Conservation (phyloP, 2,329 filamentous ascomycete species). For the Colletotrichum viniferum region DNA sequence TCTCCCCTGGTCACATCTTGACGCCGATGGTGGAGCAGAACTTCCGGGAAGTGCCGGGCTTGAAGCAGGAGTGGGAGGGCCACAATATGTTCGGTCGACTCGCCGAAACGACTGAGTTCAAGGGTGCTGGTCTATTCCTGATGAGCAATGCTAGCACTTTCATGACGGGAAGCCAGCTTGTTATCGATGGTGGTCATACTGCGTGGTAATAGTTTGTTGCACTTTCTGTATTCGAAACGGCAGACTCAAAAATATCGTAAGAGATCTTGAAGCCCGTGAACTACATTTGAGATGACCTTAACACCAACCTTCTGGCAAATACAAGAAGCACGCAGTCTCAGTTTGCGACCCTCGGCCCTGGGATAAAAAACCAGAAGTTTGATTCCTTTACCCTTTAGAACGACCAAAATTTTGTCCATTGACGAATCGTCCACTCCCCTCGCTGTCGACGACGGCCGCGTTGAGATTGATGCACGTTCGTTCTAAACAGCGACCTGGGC, state of each 20-base stretch:
- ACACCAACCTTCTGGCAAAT: neutral
- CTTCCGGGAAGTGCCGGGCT: slow-evolving; percentile 70
- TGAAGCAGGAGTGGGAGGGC: slow-evolving; percentile 64
- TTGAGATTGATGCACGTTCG: neutral
- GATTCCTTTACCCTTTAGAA: neutral
- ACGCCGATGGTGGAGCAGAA: slow-evolving; percentile 76
- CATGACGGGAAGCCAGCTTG: slow-evolving; percentile 63
- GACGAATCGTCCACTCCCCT: neutral
- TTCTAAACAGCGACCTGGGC: rapidly evolving
- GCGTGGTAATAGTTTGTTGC: slow-evolving; percentile 47
- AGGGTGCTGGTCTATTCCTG: slow-evolving; percentile 65
- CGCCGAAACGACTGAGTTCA: slow-evolving; percentile 62
- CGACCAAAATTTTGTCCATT: neutral
- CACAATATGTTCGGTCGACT: slow-evolving; percentile 76
- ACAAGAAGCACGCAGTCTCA: neutral
- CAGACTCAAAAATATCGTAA: neutral
- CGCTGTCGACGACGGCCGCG: no score
- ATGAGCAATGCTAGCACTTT: slow-evolving; percentile 67
- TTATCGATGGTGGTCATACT: slow-evolving; percentile 62
- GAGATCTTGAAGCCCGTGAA: rapidly evolving
- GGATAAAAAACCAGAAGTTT: rapidly evolving
- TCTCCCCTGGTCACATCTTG: slow-evolving; percentile 43
- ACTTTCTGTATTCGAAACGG: rapidly evolving
- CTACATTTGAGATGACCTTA: neutral
- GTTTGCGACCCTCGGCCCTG: neutral